Evolutionary conservation across 495 filamentous ascomycete species (phyloP).

Genomic region (Polyplosphaeria fusca): DNA sequence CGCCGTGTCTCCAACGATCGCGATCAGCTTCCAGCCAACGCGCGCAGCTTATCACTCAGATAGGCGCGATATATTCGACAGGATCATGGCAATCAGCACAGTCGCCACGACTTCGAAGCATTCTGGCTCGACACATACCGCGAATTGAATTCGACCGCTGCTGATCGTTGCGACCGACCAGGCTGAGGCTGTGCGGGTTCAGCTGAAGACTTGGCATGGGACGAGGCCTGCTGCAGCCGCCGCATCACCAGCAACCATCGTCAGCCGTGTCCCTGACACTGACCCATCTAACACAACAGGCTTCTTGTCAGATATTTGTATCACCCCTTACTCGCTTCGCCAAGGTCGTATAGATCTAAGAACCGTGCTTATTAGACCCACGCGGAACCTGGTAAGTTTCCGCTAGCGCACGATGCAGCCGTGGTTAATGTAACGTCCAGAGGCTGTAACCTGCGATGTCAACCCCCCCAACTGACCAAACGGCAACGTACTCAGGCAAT

Average conservation of each 20-base stretch:
- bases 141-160: no score
- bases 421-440: slow-evolving; percentile 1
- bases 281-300: not conserved
- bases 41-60: not conserved
- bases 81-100: not conserved
- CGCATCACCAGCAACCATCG: not conserved
- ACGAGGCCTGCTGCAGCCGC: no score
- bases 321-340: not conserved
- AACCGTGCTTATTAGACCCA: slow-evolving; percentile 1
- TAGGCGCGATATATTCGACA: not conserved
- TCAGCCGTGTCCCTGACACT: not conserved
- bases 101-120: not conserved
- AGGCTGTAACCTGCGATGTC: not conserved
- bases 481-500: not conserved
- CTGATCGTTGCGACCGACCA: not conserved
- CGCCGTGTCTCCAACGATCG: no score
- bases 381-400: slow-evolving; percentile 2
- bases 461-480: slow-evolving; percentile 1
- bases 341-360: not conserved
- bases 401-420: not conserved
- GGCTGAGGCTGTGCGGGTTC: not conserved
- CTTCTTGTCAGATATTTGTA: not conserved
- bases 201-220: not conserved
- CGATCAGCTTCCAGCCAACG: not conserved
- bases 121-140: not conserved